A percentile compares a stretch with the other conserved stretches of the same genome.
These are phyloP conservation scores for Ophiorrhiza pumila DNA, from an alignment of 257 asterid genomes.

Conservation along the genomic window DNA sequence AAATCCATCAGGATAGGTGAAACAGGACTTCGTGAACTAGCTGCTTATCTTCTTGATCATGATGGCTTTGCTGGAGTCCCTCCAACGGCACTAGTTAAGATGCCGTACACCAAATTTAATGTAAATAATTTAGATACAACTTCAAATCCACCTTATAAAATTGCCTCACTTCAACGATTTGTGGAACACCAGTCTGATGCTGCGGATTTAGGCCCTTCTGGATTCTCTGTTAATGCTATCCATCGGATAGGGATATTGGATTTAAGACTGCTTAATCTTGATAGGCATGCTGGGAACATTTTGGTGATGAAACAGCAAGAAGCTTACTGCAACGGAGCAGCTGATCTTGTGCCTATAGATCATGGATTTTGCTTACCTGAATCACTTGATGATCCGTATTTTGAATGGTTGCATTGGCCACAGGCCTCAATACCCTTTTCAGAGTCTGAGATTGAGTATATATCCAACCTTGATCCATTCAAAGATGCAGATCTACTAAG, in stretches of 20 bases:
- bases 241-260: slow-evolving; percentile 88
- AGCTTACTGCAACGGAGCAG: slow-evolving; percentile 40
- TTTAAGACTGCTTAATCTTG: slow-evolving; percentile 79
- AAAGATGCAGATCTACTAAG: slow-evolving; percentile 74
- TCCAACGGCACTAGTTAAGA: slow-evolving; percentile 75
- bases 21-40: slow-evolving; percentile 82
- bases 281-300: slow-evolving; percentile 92
- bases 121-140: slow-evolving; percentile 35
- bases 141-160: slow-evolving; percentile 41
- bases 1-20: slow-evolving; percentile 87
- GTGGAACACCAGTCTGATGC: slow-evolving; percentile 79
- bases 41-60: slow-evolving; percentile 92
- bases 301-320: slow-evolving; percentile 62
- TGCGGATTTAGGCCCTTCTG: slow-evolving; percentile 87
- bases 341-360: slow-evolving; percentile 90
- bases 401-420: slow-evolving; percentile 97
- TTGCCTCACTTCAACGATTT: slow-evolving; percentile 81
- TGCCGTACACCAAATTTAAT: slow-evolving; percentile 66
- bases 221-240: slow-evolving; percentile 72
- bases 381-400: slow-evolving; percentile 89
- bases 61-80: slow-evolving; percentile 83
- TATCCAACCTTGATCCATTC: slow-evolving; percentile 62
- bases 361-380: slow-evolving; percentile 96
- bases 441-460: slow-evolving; percentile 66
- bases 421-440: slow-evolving; percentile 87